Evolutionary conservation across 352 stramenopile genomes (phyloP).

Genomic region (Halophytophthora batemanensis): DNA sequence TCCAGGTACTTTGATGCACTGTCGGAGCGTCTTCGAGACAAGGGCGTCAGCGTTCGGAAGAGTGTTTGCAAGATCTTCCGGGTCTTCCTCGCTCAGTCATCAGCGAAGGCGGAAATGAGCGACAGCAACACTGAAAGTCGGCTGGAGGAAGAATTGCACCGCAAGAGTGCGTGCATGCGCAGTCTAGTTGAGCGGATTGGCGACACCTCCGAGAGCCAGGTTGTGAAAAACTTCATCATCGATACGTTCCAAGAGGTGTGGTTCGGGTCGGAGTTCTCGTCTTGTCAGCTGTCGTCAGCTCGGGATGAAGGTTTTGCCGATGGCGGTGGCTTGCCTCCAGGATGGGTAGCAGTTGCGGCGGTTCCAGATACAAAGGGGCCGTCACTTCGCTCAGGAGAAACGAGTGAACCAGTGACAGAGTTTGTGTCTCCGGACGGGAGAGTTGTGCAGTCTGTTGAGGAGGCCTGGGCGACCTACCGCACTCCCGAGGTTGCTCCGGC

Average conservation of each 20-base stretch:
- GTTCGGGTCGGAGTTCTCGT: constrained; percentile 67
- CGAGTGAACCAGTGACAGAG: constrained; percentile 6
- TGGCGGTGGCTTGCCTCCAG: constrained; percentile 41
- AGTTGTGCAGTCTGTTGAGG: constrained; percentile 38
- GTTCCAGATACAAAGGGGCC: constrained; percentile 2
- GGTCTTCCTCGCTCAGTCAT: constrained; percentile 31
- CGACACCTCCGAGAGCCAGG: constrained; percentile 62
- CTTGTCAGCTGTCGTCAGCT: constrained; percentile 30
- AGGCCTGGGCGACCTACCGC: constrained; percentile 62
- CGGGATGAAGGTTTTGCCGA: constrained; percentile 34
- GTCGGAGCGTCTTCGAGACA: constrained; percentile 69
- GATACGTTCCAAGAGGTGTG: constrained; percentile 85
- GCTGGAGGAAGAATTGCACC: constrained; percentile 33
- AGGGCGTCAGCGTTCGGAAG: constrained; percentile 83
- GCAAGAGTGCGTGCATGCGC: constrained; percentile 67
- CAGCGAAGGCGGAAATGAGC: constrained; percentile 10
- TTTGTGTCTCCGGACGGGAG: constrained; percentile 65
- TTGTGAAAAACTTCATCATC: constrained; percentile 84
- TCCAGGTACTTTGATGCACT: constrained; percentile 80
- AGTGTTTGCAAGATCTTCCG: constrained; percentile 84
- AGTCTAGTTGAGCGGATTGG: constrained; percentile 77
- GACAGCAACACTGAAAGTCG: neutral
- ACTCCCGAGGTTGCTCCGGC: constrained; percentile 52
- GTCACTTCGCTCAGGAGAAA: constrained; percentile 1
- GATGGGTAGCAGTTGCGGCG: constrained; percentile 37